A percentile compares a stretch with the other conserved stretches of the same genome.
phyloP scores from a whole-genome alignment of 441 rosid species.

The Bruguiera hainesii region DNA sequence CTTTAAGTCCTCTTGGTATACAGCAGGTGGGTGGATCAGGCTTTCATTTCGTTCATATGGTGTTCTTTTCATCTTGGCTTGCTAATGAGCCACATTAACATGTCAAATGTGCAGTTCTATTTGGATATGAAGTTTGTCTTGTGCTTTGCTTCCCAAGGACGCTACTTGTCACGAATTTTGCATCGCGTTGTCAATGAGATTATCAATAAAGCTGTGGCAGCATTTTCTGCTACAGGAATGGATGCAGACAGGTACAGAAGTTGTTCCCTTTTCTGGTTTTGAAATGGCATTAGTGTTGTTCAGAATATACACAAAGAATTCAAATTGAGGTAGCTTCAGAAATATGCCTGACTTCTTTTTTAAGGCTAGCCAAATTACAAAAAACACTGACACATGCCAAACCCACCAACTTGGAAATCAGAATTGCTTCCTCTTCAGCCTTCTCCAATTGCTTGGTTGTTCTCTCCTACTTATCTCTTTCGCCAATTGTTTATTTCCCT shows the following conservation, averaged over 20 bases:
- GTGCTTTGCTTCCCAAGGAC: constrained; percentile 96
- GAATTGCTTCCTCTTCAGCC: too few species aligned
- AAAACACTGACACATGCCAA: too few species aligned
- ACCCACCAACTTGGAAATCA: too few species aligned
- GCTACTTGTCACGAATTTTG: constrained; percentile 92
- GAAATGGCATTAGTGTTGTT: too few species aligned
- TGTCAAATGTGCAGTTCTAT: constrained; percentile 55
- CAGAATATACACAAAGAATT: too few species aligned
- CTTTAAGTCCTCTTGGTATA: constrained; percentile 88
- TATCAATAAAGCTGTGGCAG: constrained; percentile 74
- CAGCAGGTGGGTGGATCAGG: constrained; percentile 56
- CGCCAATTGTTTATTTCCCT: too few species aligned
- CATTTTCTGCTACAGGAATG: constrained; percentile 82
- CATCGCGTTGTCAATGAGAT: constrained; percentile 86
- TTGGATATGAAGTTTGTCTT: constrained; percentile 95
- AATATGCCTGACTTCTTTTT: too few species aligned
- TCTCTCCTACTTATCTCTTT: too few species aligned
- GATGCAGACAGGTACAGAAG: constrained; percentile 78
- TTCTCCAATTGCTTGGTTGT: too few species aligned
- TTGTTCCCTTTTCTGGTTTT: neutral
- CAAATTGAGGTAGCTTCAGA: too few species aligned
- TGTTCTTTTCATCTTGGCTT: constrained; percentile 8
- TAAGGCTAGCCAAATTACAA: too few species aligned
- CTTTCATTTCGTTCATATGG: constrained; percentile 14
- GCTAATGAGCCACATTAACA: constrained; percentile 12